Percentiles rank a stretch among this genome's conserved stretches.
Evolutionary conservation across 345 rosid species (phyloP).

Genomic region (Murraya koenigii): DNA sequence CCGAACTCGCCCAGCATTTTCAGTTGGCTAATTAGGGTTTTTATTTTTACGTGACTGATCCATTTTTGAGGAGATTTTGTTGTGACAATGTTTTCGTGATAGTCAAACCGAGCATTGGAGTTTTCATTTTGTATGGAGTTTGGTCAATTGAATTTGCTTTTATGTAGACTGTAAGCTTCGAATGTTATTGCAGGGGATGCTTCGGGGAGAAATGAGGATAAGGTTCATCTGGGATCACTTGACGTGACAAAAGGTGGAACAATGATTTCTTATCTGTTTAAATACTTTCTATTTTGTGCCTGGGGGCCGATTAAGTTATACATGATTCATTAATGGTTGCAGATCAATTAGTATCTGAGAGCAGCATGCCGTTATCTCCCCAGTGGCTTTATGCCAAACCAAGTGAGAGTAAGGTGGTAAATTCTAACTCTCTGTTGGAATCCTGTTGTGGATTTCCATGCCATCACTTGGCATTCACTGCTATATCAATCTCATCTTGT

Average conservation of each 20-base stretch:
- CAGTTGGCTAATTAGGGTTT: conserved; percentile 14
- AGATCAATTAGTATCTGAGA: conserved; percentile 68
- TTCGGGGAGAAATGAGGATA: conserved; percentile 43
- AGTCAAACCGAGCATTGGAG: neutral
- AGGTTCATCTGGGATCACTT: conserved; percentile 27
- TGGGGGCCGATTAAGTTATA: neutral
- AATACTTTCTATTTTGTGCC: neutral
- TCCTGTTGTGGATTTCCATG: neutral
- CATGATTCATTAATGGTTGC: conserved; percentile 24
- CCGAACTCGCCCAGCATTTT: conserved; percentile 1
- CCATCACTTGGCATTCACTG: neutral
- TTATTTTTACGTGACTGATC: neutral
- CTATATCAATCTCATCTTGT: neutral
- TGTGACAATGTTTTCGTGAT: neutral
- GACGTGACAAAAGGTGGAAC: conserved; percentile 48
- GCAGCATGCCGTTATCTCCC: conserved; percentile 89
- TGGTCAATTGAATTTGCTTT: neutral
- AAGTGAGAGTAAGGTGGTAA: conserved; percentile 55
- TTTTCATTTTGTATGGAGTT: neutral
- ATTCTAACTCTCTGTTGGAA: neutral
- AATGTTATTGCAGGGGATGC: conserved; percentile 34
- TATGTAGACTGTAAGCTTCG: neutral
- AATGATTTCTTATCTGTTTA: neutral
- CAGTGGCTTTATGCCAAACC: conserved; percentile 93
- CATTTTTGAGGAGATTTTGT: neutral